Evolutionary conservation across 768 basidiomycete species (phyloP).

Genomic region (Tricholoma terreum): DNA sequence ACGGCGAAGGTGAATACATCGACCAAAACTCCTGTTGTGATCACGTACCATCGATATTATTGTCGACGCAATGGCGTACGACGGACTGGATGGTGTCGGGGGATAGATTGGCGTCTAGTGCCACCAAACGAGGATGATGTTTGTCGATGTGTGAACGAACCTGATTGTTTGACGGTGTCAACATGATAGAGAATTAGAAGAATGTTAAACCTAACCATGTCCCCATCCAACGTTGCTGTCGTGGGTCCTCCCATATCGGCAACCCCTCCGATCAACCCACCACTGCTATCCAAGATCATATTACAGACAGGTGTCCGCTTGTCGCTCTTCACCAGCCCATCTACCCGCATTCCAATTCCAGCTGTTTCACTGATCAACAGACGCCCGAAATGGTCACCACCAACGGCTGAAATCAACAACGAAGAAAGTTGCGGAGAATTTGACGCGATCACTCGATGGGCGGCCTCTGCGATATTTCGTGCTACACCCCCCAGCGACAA

Average conservation of each 20-base stretch:
- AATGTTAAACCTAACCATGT: constrained; percentile 34
- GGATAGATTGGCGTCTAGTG: constrained; percentile 75
- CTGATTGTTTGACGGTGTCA: constrained; percentile 30
- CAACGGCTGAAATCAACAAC: constrained; percentile 73
- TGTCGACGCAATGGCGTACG: constrained; percentile 46
- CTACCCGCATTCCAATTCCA: constrained; percentile 72
- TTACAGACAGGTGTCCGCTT: constrained; percentile 80
- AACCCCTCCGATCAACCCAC: constrained; percentile 78
- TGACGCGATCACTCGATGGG: constrained; percentile 58
- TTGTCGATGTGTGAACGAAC: constrained; percentile 45
- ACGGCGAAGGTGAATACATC: background rate
- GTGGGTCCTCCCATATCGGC: constrained; percentile 78
- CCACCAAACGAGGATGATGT: constrained; percentile 56
- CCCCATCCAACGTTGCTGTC: constrained; percentile 44
- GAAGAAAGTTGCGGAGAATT: constrained; percentile 36
- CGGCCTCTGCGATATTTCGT: constrained; percentile 92
- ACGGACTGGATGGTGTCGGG: constrained; percentile 49
- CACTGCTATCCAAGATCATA: constrained; percentile 70
- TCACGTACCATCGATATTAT: constrained; percentile 52
- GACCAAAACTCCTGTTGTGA: background rate
- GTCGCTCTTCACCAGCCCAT: constrained; percentile 55
- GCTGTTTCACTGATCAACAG: constrained; percentile 57
- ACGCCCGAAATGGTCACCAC: constrained; percentile 72
- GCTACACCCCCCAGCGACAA: constrained; percentile 86
- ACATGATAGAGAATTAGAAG: background rate